Evolutionary conservation across 2,329 filamentous ascomycete genomes (phyloP).

Genomic region (Alternaria brassicicola): DNA sequence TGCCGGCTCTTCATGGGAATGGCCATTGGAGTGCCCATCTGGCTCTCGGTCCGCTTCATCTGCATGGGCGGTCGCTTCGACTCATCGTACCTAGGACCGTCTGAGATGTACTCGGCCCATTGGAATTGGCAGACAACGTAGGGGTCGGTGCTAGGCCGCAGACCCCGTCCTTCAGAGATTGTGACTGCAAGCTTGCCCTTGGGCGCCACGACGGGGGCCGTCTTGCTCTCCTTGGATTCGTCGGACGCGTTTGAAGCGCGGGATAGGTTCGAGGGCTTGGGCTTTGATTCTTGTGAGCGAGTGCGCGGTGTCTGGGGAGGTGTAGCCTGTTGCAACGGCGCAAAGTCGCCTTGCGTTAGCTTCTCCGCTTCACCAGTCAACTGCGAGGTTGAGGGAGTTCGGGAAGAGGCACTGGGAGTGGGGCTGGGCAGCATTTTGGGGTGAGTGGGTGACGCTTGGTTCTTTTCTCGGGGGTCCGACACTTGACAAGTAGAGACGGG

Average conservation of each 20-base stretch:
- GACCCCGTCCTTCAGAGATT: slow-evolving; percentile 81
- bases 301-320: slow-evolving; percentile 89
- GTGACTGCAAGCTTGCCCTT: slow-evolving; percentile 91
- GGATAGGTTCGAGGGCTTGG: slow-evolving; percentile 53
- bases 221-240: slow-evolving; percentile 48
- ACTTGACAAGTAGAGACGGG: slow-evolving; percentile 30
- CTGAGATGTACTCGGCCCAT: slow-evolving; percentile 93
- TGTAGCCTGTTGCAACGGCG: slow-evolving; percentile 77
- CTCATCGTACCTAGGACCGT: slow-evolving; percentile 72
- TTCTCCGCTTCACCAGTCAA: slow-evolving; percentile 74
- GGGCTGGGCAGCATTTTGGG: slow-evolving; percentile 61
- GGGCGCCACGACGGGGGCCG: slow-evolving; percentile 69
- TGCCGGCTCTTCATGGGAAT: slow-evolving; percentile 97
- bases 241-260: slow-evolving; percentile 57
- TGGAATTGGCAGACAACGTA: slow-evolving; percentile 98
- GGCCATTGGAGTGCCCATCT: slow-evolving; percentile 83
- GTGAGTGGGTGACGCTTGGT: slow-evolving; percentile 39
- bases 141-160: slow-evolving; percentile 83
- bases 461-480: slow-evolving; percentile 32
- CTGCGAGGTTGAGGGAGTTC: slow-evolving; percentile 61
- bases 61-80: slow-evolving; percentile 54
- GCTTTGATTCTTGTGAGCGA: slow-evolving; percentile 69
- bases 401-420: slow-evolving; percentile 54
- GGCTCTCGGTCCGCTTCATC: slow-evolving; percentile 73
- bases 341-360: slow-evolving; percentile 82